Evolutionary conservation across 2,329 filamentous ascomycete species (phyloP).

Genomic region (Elsinoe arachidis): DNA sequence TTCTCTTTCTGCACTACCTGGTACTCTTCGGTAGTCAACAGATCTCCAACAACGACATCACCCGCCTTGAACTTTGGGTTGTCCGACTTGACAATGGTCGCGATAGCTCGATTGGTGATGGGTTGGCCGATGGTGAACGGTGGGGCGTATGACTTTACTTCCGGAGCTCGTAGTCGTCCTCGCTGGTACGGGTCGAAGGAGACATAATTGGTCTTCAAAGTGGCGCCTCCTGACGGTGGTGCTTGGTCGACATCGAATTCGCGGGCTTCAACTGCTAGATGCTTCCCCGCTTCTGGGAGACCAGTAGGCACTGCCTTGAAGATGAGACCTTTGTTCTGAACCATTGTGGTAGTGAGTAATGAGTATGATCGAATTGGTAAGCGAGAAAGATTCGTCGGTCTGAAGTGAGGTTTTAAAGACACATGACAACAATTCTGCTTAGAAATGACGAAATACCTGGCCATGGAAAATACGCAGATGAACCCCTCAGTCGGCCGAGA

Average conservation of each 20-base stretch:
- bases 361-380: neutral
- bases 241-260: conserved; percentile 58
- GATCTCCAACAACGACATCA: conserved; percentile 50
- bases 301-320: conserved; percentile 62
- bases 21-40: conserved; percentile 49
- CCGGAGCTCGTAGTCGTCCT: conserved; percentile 61
- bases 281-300: conserved; percentile 59
- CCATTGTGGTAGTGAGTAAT: conserved; percentile 31
- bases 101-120: conserved; percentile 55
- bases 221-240: conserved; percentile 56
- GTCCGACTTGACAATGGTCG: conserved; percentile 63
- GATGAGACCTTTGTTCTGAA: conserved; percentile 65
- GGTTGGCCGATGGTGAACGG: conserved; percentile 54
- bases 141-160: conserved; percentile 58
- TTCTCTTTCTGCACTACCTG: conserved; percentile 45
- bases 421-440: neutral
- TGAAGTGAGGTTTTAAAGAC: neutral
- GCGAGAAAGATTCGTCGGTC: neutral
- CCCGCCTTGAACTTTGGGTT: conserved; percentile 54
- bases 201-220: conserved; percentile 60
- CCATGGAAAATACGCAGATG: neutral
- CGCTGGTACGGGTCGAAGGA: conserved; percentile 83
- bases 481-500: conserved; percentile 4
- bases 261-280: conserved; percentile 58
- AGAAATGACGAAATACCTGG: conserved; percentile 9